A percentile compares a stretch with the other conserved stretches of the same genome.
These are phyloP conservation scores for Phytophthora boehmeriae DNA, from an alignment of 352 stramenopile genomes.

Conservation along the genomic window DNA sequence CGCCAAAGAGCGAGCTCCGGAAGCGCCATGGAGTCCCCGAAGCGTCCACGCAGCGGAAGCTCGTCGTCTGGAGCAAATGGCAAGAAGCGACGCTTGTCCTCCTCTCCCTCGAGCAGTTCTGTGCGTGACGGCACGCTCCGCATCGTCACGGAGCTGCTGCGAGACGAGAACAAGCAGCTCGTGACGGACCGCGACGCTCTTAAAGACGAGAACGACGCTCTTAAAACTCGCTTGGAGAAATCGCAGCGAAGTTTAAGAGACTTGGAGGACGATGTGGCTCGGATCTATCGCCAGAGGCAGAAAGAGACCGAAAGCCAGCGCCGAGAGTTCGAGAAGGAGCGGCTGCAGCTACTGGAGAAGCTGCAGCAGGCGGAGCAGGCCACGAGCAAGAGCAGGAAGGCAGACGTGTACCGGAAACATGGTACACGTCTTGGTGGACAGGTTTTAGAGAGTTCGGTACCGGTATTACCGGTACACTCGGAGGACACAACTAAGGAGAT, in stretches of 20 bases:
- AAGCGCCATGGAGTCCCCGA: no score
- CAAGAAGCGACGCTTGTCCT: constrained; percentile 11
- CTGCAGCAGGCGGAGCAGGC: background rate
- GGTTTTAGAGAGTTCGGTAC: background rate
- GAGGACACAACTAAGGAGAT: constrained; percentile 16
- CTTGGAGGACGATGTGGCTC: constrained; percentile 47
- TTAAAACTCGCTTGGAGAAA: constrained; percentile 19
- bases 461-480: background rate
- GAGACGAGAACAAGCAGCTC: constrained; percentile 46
- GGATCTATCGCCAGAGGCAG: constrained; percentile 44
- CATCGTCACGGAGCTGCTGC: constrained; percentile 45
- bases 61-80: no score
- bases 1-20: no score
- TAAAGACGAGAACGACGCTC: constrained; percentile 19
- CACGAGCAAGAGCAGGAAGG: background rate
- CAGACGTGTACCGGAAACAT: background rate
- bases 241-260: constrained; percentile 32
- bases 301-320: constrained; percentile 32
- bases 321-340: constrained; percentile 25
- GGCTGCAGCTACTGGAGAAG: background rate
- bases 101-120: constrained; percentile 16
- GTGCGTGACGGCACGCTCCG: constrained; percentile 36
- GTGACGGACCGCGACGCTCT: constrained; percentile 19
- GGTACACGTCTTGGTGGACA: background rate
- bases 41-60: background rate